Conservation (phyloP, 345 rosid genomes). For the Odontarrhena argentea region DNA sequence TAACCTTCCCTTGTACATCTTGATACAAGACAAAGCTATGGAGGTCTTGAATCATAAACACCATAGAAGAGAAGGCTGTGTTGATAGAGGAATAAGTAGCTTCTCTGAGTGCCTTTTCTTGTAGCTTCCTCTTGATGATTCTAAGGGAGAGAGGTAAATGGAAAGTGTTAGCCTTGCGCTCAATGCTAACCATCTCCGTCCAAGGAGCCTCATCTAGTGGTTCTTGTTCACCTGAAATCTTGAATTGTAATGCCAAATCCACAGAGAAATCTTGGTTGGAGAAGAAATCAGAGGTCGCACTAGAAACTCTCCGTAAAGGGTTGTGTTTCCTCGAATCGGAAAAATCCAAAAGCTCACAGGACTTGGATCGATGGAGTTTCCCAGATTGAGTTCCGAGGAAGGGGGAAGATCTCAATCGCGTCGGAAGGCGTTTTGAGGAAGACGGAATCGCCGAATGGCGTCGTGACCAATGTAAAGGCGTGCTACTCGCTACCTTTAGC, state of each 20-base stretch:
- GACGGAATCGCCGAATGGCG: slow-evolving; percentile 24
- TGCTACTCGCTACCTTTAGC: slow-evolving; percentile 36
- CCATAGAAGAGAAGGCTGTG: slow-evolving; percentile 72
- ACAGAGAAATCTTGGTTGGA: slow-evolving; percentile 40
- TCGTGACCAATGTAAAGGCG: slow-evolving; percentile 41
- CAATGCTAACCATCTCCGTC: slow-evolving; percentile 45
- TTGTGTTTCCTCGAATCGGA: slow-evolving; percentile 2
- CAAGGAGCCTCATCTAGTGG: slow-evolving; percentile 30
- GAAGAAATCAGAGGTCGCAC: slow-evolving; percentile 41
- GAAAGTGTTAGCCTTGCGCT: slow-evolving; percentile 55
- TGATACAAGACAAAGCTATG: slow-evolving; percentile 53
- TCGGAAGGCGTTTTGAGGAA: slow-evolving; percentile 33
- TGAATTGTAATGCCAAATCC: slow-evolving; percentile 33
- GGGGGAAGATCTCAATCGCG: slow-evolving; percentile 24
- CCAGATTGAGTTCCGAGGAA: slow-evolving; percentile 37
- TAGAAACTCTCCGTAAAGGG: slow-evolving; percentile 37
- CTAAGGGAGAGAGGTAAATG: slow-evolving; percentile 63
- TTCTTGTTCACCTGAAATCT: slow-evolving; percentile 7
- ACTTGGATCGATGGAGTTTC: slow-evolving; percentile 37
- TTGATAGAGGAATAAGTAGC: slow-evolving; percentile 58
- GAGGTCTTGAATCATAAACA: slow-evolving; percentile 67
- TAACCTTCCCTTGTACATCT: slow-evolving; percentile 52
- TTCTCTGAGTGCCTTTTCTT: slow-evolving; percentile 49
- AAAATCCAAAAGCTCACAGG: slow-evolving; percentile 35
- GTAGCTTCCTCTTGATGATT: slow-evolving; percentile 66